phyloP scores from a whole-genome alignment of 306 rosid genomes.

The Cucumis melo region DNA sequence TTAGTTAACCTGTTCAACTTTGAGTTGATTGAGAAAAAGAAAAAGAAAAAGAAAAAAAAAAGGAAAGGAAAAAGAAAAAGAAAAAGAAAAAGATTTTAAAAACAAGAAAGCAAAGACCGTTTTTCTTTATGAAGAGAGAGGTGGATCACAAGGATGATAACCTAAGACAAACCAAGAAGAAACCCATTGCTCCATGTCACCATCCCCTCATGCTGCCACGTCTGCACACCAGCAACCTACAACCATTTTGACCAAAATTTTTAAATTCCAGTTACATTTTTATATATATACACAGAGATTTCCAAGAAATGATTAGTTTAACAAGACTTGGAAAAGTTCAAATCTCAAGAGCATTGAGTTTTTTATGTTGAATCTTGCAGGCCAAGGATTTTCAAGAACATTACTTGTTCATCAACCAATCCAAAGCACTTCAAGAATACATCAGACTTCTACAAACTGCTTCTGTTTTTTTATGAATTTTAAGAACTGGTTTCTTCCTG shows the following conservation, averaged over 20 bases:
- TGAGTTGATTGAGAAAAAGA: background rate
- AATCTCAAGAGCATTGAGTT: background rate
- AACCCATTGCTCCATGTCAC: background rate
- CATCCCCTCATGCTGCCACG: background rate
- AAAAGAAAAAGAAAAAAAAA: background rate
- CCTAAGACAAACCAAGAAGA: background rate
- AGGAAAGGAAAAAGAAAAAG: background rate
- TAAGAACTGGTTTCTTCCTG: background rate
- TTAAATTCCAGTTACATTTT: background rate
- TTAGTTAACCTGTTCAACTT: background rate
- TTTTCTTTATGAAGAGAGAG: background rate
- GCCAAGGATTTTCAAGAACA: background rate
- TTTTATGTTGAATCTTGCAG: background rate
- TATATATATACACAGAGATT: background rate
- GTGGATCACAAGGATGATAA: background rate
- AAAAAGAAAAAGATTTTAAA: background rate
- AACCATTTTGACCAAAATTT: background rate
- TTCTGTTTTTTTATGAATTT: background rate
- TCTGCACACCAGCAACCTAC: background rate
- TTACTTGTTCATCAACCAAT: background rate
- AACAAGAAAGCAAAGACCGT: background rate
- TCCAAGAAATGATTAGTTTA: background rate
- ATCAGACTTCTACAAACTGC: background rate
- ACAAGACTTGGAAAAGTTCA: background rate
- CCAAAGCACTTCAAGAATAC: background rate